Evolutionary conservation across 768 basidiomycete genomes (phyloP).

Genomic region (Udeniomyces megalosporus): DNA sequence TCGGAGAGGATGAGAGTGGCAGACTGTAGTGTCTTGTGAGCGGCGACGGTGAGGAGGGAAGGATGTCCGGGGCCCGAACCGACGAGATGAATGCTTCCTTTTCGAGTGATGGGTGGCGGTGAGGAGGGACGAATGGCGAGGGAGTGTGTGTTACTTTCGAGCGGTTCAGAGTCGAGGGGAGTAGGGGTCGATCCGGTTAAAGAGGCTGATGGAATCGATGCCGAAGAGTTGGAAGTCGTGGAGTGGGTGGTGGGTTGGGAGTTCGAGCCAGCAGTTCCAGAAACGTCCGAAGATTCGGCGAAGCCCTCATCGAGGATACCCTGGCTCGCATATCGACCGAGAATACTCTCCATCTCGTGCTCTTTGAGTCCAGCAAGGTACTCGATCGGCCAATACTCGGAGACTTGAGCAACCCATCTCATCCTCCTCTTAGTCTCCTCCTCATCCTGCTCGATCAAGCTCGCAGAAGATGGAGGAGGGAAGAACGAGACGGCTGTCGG

Average conservation of each 20-base stretch:
- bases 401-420: constrained; percentile 88
- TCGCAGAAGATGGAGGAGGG: constrained; percentile 5
- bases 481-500: not conserved
- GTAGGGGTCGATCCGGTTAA: not conserved
- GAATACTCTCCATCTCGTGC: constrained; percentile 48
- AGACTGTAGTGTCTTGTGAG: constrained; percentile 58
- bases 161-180: not conserved
- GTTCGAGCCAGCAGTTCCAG: not conserved
- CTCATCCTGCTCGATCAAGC: constrained; percentile 16
- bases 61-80: constrained; percentile 95
- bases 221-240: not conserved
- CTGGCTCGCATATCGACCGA: constrained; percentile 27
- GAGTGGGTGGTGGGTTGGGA: not conserved
- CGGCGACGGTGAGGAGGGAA: constrained; percentile 73
- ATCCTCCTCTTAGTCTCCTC: constrained; percentile 45
- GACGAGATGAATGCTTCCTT: constrained; percentile 69
- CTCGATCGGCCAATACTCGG: constrained; percentile 85
- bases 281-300: not conserved
- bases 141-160: too few species aligned
- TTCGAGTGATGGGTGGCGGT: not conserved
- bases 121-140: constrained; percentile 12
- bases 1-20: constrained; percentile 86
- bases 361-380: constrained; percentile 53
- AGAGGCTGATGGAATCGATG: not conserved
- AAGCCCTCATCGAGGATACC: constrained; percentile 5